Conservation (phyloP, 129 eudicot genomes). For the Flaveria ramosissima region DNA sequence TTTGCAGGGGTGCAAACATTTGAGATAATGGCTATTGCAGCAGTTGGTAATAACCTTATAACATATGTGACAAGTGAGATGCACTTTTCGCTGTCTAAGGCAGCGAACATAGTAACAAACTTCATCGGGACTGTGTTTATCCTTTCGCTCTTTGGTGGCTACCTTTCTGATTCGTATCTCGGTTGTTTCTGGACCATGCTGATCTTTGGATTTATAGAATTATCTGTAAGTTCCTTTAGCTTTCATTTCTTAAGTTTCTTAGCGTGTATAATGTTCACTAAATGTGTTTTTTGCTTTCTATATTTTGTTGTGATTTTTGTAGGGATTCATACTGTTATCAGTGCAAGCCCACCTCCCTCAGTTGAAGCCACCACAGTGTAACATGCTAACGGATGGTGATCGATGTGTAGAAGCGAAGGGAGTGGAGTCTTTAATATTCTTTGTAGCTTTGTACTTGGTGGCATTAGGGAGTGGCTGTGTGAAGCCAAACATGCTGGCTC, state of each 20-base stretch:
- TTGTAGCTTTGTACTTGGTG: conserved; percentile 80
- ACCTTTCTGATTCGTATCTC: conserved; percentile 85
- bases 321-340: conserved; percentile 81
- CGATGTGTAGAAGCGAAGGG: conserved; percentile 67
- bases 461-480: conserved; percentile 91
- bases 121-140: conserved; percentile 83
- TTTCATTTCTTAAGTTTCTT: neutral
- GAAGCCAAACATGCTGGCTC: conserved; percentile 87
- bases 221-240: conserved; percentile 53
- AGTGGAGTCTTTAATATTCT: conserved; percentile 61
- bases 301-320: neutral
- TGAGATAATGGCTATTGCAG: conserved; percentile 97
- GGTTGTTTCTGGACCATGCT: conserved; percentile 97
- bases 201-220: conserved; percentile 90
- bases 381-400: conserved; percentile 66
- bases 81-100: conserved; percentile 77
- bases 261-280: neutral
- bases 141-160: conserved; percentile 88
- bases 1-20: conserved; percentile 83
- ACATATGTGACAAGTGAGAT: conserved; percentile 88
- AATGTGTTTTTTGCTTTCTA: neutral
- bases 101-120: conserved; percentile 93
- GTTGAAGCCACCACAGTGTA: conserved; percentile 76
- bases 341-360: conserved; percentile 92
- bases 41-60: conserved; percentile 93